Base-by-base conservation (phyloP, 2,329 filamentous ascomycete genomes). In the Colletotrichum sp. region DNA sequence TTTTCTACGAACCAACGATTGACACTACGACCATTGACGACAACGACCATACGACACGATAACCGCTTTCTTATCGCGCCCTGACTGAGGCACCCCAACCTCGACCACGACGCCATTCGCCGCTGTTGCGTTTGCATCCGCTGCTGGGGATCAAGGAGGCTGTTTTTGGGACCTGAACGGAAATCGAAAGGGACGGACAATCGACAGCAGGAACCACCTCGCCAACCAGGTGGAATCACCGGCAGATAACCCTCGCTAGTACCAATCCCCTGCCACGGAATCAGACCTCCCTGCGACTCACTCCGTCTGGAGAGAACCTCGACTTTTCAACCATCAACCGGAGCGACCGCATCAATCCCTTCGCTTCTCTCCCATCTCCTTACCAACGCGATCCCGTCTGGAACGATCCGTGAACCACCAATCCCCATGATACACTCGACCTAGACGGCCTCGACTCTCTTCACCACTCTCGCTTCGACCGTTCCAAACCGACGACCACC, bases 241-340 rank as follows among this genome's bases (percentile, higher is more conserved):
- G 72, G 72, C 72, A 75, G 72, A 72, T 75, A 75, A 75, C 72
- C 36, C 39, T 75, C 72, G 72, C 72, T 75, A 66, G 72, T 69
- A 66, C 52, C 55, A 49, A 55, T 66, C 36, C 68, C 72, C 72
- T 75, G 72, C 72, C 72, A 75, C 72, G 28, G 32, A 75, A 66
- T 28, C 39, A 28, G 55, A 57, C 39, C 71, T 65, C 71, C 44
- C 44, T 59, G 55, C 67, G 57, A 59, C 44, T 18, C 28, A 34
- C 8, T 44, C 39, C 5, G 18, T 44, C 39, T 44, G 39, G 39
- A 44, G 39, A 44, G 39, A 44, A 44, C 9, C 39, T 44, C 39
- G 39, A 44, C 39, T n/a, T 44, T 44, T 44, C 39, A 21, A 69
- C 32, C 59, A 70, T 28, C 59, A 39, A 62, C 44, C 32, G 28